Percentiles rank a stretch among this genome's conserved stretches.
phyloP scores from a whole-genome alignment of 495 filamentous ascomycete genomes.

The Hypoxylon trugodes region DNA sequence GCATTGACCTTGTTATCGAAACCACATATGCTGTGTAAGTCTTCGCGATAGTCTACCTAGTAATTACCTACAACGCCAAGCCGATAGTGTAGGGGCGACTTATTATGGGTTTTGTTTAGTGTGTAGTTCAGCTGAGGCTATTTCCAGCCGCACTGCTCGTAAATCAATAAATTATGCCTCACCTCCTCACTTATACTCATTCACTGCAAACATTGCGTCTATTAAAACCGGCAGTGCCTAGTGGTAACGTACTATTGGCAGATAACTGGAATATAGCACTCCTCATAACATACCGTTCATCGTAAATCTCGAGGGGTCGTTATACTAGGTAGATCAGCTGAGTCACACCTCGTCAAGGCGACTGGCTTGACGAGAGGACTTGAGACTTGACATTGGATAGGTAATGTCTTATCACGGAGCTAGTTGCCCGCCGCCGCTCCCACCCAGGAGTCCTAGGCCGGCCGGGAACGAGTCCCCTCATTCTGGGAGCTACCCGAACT shows the following conservation, averaged over 20 bases:
- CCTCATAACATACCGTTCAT: background rate
- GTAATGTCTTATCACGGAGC: conserved; percentile 21
- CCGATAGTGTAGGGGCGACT: conserved; percentile 12
- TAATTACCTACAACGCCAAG: conserved; percentile 23
- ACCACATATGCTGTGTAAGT: conserved; percentile 3
- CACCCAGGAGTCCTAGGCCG: conserved; percentile 28
- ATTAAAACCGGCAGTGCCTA: background rate
- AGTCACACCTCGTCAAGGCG: background rate
- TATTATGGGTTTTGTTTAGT: conserved; percentile 12
- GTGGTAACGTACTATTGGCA: background rate
- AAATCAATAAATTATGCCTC: background rate
- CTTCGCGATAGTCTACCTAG: background rate
- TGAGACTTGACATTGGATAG: background rate
- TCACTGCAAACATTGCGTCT: background rate
- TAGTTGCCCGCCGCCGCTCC: conserved; percentile 31
- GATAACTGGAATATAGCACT: background rate
- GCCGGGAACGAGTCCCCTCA: background rate
- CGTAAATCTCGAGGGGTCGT: background rate
- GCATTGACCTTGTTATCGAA: background rate
- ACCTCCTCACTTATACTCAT: conserved; percentile 1
- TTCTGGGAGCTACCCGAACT: conserved; percentile 6
- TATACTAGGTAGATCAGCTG: background rate
- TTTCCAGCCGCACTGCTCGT: conserved; percentile 12
- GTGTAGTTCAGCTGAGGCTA: conserved; percentile 33
- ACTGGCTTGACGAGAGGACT: background rate